phyloP scores from a whole-genome alignment of 305 asterid genomes.

The Fraxinus paxiana region DNA sequence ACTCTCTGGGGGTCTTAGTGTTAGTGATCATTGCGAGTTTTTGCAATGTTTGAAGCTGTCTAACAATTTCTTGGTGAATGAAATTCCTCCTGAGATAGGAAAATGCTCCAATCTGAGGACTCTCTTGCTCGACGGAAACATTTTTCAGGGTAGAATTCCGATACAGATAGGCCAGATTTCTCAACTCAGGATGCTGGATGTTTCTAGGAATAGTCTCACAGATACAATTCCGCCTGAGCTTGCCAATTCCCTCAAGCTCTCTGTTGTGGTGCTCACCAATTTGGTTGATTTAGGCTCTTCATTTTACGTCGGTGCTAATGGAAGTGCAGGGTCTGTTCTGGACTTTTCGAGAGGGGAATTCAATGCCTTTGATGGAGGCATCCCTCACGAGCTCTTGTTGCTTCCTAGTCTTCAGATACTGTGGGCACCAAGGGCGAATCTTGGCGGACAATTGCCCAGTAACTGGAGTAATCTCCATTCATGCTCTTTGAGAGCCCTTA shows the following conservation, averaged over 20 bases:
- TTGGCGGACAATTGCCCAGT: not conserved
- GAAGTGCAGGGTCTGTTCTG: not conserved
- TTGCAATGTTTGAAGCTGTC: not conserved
- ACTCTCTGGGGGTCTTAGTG: not conserved
- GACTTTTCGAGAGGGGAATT: not conserved
- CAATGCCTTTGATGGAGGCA: not conserved
- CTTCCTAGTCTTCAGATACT: not conserved
- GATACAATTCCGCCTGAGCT: no score
- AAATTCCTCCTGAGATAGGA: not conserved
- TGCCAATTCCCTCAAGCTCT: no score
- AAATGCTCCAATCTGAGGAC: not conserved
- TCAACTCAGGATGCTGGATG: no score
- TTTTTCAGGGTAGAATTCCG: no score
- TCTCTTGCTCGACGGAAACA: not conserved
- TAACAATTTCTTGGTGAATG: not conserved
- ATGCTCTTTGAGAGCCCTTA: no score
- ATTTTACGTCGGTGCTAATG: not conserved
- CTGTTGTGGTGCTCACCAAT: not conserved
- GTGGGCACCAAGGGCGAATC: not conserved
- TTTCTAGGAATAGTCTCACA: no score
- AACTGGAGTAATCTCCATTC: no score
- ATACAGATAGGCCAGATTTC: no score
- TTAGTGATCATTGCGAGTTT: not conserved
- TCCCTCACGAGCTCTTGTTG: not conserved
- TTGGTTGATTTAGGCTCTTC: not conserved